Percentiles rank a stretch among this genome's conserved stretches.
These are phyloP conservation scores for Alternaria gansuensis DNA, from an alignment of 2,329 filamentous ascomycete genomes.

Conservation along the genomic window DNA sequence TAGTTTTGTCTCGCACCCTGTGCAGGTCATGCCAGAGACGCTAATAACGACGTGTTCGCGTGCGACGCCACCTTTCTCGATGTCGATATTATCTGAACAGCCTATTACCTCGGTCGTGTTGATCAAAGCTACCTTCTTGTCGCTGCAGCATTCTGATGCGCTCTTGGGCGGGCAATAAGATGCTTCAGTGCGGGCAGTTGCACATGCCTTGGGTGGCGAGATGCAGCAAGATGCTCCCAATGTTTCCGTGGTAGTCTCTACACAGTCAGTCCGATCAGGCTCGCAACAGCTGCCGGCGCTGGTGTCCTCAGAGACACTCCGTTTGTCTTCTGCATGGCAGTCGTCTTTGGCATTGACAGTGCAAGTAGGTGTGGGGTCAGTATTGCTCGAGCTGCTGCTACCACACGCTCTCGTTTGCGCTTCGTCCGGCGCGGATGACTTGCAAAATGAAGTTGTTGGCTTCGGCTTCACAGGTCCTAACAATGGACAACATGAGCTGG, in stretches of 20 bases:
- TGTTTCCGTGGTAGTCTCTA: background rate
- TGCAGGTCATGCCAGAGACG: constrained; percentile 76
- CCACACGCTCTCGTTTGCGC: background rate
- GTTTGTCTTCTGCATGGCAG: background rate
- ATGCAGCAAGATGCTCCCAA: background rate
- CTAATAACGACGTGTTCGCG: constrained; percentile 67
- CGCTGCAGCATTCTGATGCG: background rate
- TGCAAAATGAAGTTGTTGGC: background rate
- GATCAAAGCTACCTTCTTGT: background rate
- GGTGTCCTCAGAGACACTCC: constrained; percentile 1
- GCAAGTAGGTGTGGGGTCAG: background rate
- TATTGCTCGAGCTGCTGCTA: background rate
- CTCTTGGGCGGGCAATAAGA: constrained; percentile 1
- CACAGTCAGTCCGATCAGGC: background rate
- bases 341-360: background rate
- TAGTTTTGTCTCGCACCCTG: constrained; percentile 75
- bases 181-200: background rate
- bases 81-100: constrained; percentile 14
- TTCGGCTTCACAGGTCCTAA: background rate
- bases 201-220: background rate
- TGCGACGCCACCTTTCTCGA: constrained; percentile 34
- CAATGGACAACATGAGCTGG: constrained; percentile 19
- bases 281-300: constrained; percentile 11
- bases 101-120: background rate
- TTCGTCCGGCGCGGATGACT: background rate